Conservation (phyloP, 2,329 filamentous ascomycete genomes). For the Ceratocystis harringtonii region DNA sequence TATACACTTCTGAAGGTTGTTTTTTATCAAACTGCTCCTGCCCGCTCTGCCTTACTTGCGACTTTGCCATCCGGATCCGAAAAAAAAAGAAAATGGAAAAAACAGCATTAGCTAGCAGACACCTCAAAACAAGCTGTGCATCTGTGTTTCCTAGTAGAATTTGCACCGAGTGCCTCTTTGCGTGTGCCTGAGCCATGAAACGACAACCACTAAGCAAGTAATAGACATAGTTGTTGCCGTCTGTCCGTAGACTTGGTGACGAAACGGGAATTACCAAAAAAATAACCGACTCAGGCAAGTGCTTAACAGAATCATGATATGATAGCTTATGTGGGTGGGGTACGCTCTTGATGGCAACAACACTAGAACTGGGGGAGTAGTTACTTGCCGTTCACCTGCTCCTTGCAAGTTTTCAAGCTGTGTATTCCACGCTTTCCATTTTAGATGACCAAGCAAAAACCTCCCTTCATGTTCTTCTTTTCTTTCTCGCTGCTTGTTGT, state of each 20-base stretch:
- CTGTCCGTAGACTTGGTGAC: background rate
- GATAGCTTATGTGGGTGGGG: background rate
- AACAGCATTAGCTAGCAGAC: background rate
- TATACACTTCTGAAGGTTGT: constrained; percentile 1
- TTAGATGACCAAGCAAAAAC: background rate
- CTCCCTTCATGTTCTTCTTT: background rate
- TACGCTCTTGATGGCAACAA: background rate
- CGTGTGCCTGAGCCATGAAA: background rate
- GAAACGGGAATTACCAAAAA: background rate
- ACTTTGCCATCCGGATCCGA: background rate
- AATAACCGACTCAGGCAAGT: background rate
- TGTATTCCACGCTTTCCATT: background rate
- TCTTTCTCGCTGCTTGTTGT: background rate
- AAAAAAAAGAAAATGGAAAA: background rate
- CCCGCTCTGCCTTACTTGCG: background rate
- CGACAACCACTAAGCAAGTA: background rate
- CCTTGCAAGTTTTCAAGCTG: background rate
- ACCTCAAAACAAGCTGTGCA: background rate
- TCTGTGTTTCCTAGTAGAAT: background rate
- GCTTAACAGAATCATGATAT: background rate
- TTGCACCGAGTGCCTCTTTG: background rate
- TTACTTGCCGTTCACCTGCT: background rate
- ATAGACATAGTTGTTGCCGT: background rate
- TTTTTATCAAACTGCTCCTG: background rate
- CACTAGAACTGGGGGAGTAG: background rate